Percentiles rank a stretch among this genome's conserved stretches.
phyloP scores from a whole-genome alignment of 352 stramenopile species.

The Globisporangium ultimum region DNA sequence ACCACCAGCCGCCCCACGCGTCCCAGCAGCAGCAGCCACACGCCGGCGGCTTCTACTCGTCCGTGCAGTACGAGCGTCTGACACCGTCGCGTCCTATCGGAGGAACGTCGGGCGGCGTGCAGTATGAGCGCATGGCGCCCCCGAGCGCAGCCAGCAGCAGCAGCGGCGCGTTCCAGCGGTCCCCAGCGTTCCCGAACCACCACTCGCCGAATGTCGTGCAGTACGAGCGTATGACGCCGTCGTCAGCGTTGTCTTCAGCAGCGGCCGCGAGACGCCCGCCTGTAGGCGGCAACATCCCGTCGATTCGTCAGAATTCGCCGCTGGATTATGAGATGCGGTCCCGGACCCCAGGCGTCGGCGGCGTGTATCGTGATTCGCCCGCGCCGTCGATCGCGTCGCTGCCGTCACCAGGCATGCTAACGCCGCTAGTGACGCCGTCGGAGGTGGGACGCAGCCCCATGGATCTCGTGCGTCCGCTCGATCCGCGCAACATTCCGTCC shows the following conservation, averaged over 20 bases:
- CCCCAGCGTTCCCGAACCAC: conserved; percentile 3
- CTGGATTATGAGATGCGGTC: conserved; percentile 40
- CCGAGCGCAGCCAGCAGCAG: too few relatives aligned
- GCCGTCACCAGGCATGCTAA: conserved; percentile 52
- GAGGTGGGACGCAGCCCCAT: conserved; percentile 33
- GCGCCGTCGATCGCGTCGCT: conserved; percentile 37
- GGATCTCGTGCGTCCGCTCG: conserved; percentile 19
- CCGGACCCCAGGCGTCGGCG: conserved; percentile 20
- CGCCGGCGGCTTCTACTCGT: conserved; percentile 21
- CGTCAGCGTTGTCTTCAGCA: conserved; percentile 14
- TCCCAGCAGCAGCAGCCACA: conserved; percentile 12
- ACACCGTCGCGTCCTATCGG: conserved; percentile 7
- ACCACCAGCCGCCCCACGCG: conserved; percentile 14
- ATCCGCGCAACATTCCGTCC: conserved; percentile 1
- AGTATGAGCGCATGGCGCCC: conserved; percentile 10
- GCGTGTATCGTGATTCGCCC: conserved; percentile 17
- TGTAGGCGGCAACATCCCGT: conserved; percentile 12
- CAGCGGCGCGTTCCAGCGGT: too few relatives aligned
- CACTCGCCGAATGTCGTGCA: conserved; percentile 25
- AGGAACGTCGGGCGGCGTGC: neutral
- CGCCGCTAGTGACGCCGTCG: conserved; percentile 24
- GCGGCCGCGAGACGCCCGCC: neutral
- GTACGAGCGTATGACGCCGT: conserved; percentile 45
- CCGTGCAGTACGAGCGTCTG: conserved; percentile 20
- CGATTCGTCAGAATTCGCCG: conserved; percentile 27